phyloP scores from a whole-genome alignment of 441 rosid genomes.

The Erodium chrysanthum region DNA sequence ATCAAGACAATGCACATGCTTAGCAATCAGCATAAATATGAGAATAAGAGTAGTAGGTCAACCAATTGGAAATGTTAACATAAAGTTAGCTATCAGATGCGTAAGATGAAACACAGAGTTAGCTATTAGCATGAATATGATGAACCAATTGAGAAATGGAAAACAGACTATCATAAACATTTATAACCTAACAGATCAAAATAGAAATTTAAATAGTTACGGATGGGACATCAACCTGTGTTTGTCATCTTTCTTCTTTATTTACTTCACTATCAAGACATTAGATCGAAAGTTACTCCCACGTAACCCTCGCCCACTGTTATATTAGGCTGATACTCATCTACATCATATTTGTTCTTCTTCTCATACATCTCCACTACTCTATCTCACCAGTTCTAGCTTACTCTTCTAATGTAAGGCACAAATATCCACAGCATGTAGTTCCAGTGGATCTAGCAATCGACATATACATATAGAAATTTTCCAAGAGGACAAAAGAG shows the following conservation, averaged over 20 bases:
- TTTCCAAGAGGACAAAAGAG: not conserved
- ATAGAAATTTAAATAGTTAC: not conserved
- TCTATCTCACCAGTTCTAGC: not conserved
- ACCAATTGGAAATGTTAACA: conserved; percentile 3
- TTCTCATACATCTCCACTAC: not conserved
- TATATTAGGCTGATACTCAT: not conserved
- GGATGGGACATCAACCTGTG: not conserved
- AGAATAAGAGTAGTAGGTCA: not conserved
- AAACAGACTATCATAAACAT: not conserved
- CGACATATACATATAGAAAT: not conserved
- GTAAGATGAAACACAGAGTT: not conserved
- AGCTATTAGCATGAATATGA: not conserved
- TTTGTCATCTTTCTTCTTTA: not conserved
- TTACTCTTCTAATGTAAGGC: not conserved
- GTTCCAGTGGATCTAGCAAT: not conserved
- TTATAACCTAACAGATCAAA: not conserved
- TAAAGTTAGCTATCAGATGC: not conserved
- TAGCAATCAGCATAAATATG: conserved; percentile 2
- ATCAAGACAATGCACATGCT: not conserved
- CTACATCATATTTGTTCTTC: not conserved
- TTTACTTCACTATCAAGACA: not conserved
- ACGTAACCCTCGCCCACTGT: not conserved
- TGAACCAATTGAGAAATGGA: not conserved
- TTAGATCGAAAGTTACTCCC: not conserved
- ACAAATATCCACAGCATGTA: not conserved